These are phyloP conservation scores for Trichoderma polysporum DNA, from an alignment of 2,329 filamentous ascomycete genomes.

Conservation along the genomic window DNA sequence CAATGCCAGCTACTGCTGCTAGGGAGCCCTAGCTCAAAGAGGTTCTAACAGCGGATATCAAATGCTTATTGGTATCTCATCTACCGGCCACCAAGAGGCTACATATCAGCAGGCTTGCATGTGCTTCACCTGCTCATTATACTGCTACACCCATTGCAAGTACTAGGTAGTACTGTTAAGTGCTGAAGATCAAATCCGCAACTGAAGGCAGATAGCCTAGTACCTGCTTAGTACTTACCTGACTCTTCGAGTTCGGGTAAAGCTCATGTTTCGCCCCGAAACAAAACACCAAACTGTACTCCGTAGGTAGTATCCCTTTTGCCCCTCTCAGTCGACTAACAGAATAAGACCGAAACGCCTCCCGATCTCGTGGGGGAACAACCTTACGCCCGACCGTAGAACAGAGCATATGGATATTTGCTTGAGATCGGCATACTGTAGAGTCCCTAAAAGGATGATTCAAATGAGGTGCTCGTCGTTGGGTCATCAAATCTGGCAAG, in stretches of 20 bases:
- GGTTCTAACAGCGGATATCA: too few species aligned
- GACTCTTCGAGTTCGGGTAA: background rate
- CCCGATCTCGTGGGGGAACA: slow-evolving; percentile 13
- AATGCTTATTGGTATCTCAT: too few species aligned
- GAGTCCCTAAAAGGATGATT: background rate
- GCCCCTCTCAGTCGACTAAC: background rate
- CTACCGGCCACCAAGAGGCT: too few species aligned
- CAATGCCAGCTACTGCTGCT: background rate
- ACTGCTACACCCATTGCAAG: background rate
- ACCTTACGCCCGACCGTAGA: background rate
- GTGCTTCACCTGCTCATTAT: too few species aligned
- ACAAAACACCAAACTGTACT: background rate
- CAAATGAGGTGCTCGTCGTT: background rate
- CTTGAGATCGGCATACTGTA: background rate
- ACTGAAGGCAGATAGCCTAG: too few species aligned
- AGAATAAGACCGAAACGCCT: slow-evolving; percentile 11
- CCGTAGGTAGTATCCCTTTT: background rate
- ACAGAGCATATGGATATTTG: background rate
- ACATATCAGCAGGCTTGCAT: too few species aligned
- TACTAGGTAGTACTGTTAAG: background rate
- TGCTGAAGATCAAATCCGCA: too few species aligned
- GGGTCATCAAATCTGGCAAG: background rate
- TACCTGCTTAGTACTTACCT: background rate
- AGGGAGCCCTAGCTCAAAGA: background rate
- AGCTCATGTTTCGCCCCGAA: background rate